Base-by-base conservation (phyloP, 352 stramenopile species). In the Globisporangium recalcitrans region DNA sequence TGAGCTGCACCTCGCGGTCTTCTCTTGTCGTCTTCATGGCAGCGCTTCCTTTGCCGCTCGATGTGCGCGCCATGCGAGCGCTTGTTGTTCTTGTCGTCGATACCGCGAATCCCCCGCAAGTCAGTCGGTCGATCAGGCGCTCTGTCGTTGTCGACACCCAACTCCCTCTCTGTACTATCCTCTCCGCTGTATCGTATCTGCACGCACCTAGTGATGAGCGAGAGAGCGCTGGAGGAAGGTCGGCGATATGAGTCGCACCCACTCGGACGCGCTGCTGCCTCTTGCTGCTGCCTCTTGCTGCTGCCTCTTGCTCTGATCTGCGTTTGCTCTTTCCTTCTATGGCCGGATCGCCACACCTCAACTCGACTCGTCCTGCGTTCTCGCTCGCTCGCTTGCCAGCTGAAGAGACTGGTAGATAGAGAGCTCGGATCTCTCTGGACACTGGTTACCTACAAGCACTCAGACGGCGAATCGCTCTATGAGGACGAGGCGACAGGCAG, bases 1-100 rank as follows among this genome's bases (percentile, higher is more conserved):
- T 54, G 14, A 10, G 54, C 54, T 60, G 34, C 36, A 29, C 52
- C 21, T 58, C 29, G 16, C 38, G 19, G n/a, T 58, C 52, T 46
- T 46, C 52, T 29, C 11, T 8, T 46, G 29, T 13, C 31, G 16
- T 7, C 36, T 0, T 26, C 26, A 9, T 52, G 4, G 27, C 9
- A 10, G 16, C 16, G 48, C 26, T 54, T 19, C 11, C 46, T 27
- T 58, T 16, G 52, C 21, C n/a, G n/a, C 29, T 58, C 7, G 36
- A 3, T 5, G 52, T n/a, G 8, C 31, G 32, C 6, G 52, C 52
- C 52, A 58, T 46, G 11, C 31, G 52, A 46, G 8, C 10, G 38
- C 22, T 29, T n/a, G n/a, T 58, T 34, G 52, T 14, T 32, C 19
- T 27, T 24, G n/a, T 2, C 44, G 51, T 38, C 31, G 48, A 27